Evolutionary conservation across 108 stramenopile genomes (phyloP), one percentile per base, ranked within the genome.

Genomic region (Bacterosira constricta): DNA sequence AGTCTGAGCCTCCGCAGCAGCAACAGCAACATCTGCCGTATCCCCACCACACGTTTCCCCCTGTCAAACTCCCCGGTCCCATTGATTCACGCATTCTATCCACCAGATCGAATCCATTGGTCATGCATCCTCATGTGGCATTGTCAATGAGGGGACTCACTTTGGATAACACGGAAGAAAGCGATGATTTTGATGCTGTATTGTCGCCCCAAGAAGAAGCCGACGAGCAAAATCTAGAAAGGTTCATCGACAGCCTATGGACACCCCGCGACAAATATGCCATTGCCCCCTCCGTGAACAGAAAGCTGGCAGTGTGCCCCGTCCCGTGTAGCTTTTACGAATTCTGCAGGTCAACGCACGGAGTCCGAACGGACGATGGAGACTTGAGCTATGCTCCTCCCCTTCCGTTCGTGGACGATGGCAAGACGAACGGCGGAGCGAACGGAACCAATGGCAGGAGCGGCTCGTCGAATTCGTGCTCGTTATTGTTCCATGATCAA

Each of bases 281-380:
- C 41, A 13, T 32, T 17, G 56, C 42, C 1, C 13, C 34, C 3
- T 30, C 31, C 29, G 31, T 46, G 13, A 46, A 37, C 34, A 52
- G 41, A 36, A 31, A 11, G 12, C 32, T 75, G 17, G 71, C 53
- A 35, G 66, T 55, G 34, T 57, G 46, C 51, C 59, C 67, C 61
- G 69, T 74, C 1, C 59, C 66, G 12, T 31, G 38, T 21, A 41
- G 70, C 9, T 81, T 77, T 56, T 78, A 66, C 36, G 69, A 89
- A 69, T 55, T 79, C n/a, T 45, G 88, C 9, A 73, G 91, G 41
- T 57, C 68, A 9, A 60, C 66, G 10, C 85, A 81, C 37, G 91
- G 91, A 17, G 88, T 92, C 27, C 23, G 83, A 41, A 88, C 87
- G 46, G 75, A 82, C n/a, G 88, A 92, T 60, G 85, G 82, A 9